Percentiles rank a stretch among this genome's conserved stretches.
These are phyloP conservation scores for Mortierella sp. DNA, from an alignment of 371 early-diverging fungal species.

Conservation along the genomic window DNA sequence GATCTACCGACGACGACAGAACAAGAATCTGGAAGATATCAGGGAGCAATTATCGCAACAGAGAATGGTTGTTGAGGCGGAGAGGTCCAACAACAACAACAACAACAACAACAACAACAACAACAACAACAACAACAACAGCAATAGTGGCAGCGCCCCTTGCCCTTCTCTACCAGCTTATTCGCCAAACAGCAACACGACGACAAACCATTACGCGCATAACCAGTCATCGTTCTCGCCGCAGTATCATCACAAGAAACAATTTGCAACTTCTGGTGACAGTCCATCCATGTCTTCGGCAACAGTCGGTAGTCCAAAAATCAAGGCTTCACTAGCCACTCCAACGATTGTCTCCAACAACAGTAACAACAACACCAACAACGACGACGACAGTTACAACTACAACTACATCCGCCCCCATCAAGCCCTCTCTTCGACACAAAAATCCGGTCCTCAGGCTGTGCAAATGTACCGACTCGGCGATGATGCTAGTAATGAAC, in stretches of 20 bases:
- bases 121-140: neutral
- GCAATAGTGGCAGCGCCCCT: neutral
- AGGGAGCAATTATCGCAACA: slow-evolving; percentile 5
- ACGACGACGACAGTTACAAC: neutral
- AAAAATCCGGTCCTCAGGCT: slow-evolving; percentile 12
- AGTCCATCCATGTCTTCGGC: slow-evolving; percentile 5
- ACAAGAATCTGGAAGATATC: slow-evolving; percentile 2
- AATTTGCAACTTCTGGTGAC: neutral
- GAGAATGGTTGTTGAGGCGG: slow-evolving; percentile 18
- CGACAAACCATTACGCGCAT: neutral
- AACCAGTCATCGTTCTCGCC: neutral
- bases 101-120: neutral
- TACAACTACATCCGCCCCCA: slow-evolving; percentile 2
- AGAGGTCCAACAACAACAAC: slow-evolving; percentile 3
- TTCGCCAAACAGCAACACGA: neutral
- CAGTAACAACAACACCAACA: neutral
- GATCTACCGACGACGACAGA: slow-evolving; percentile 18
- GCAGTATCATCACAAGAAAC: neutral
- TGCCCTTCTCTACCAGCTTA: slow-evolving; percentile 9
- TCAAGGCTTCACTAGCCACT: slow-evolving; percentile 1
- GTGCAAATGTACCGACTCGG: neutral
- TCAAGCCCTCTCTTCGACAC: neutral
- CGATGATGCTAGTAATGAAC: neutral
- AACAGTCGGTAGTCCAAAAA: neutral
- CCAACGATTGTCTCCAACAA: neutral